Evolutionary conservation across 352 stramenopile species (phyloP).

Genomic region (Phytophthora syringae): DNA sequence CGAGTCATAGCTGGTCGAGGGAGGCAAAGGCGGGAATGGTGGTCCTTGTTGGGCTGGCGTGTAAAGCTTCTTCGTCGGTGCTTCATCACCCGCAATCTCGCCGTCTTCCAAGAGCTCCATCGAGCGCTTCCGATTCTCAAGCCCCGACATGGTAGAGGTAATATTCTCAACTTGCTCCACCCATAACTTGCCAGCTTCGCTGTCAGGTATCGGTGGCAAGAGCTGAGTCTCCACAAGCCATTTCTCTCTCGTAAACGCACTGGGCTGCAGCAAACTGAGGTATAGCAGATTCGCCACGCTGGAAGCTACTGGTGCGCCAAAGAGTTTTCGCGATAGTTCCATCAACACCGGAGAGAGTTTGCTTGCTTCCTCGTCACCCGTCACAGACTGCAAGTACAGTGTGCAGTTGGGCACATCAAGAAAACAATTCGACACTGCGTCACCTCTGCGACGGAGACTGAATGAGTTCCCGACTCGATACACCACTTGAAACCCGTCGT

Average conservation of each 20-base stretch:
- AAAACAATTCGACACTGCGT: slow-evolving; percentile 46
- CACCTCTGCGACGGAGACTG: slow-evolving; percentile 37
- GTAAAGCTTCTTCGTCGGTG: slow-evolving; percentile 25
- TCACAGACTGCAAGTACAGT: slow-evolving; percentile 45
- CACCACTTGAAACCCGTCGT: slow-evolving; percentile 56
- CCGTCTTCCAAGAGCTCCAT: slow-evolving; percentile 55
- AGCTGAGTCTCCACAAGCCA: slow-evolving; percentile 75
- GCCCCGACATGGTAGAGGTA: background rate
- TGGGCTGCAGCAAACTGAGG: slow-evolving; percentile 68
- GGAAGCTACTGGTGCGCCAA: slow-evolving; percentile 50
- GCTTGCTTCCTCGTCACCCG: slow-evolving; percentile 40
- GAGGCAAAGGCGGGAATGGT: slow-evolving; percentile 15
- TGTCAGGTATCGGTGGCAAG: slow-evolving; percentile 49
- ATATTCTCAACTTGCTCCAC: slow-evolving; percentile 9
- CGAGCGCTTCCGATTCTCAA: slow-evolving; percentile 20
- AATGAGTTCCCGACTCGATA: slow-evolving; percentile 54
- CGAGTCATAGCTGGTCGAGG: slow-evolving; percentile 11
- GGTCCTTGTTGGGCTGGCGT: slow-evolving; percentile 13
- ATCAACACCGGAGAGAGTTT: slow-evolving; percentile 60
- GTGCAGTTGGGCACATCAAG: slow-evolving; percentile 43
- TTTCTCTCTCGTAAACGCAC: slow-evolving; percentile 34
- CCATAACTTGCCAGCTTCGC: slow-evolving; percentile 45
- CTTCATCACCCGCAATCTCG: slow-evolving; percentile 47
- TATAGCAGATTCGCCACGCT: slow-evolving; percentile 77
- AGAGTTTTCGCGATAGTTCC: slow-evolving; percentile 62